A percentile compares a stretch with the other conserved stretches of the same genome.
phyloP scores from a whole-genome alignment of 169 alveolate genomes.

The Plasmodium falciparum region DNA sequence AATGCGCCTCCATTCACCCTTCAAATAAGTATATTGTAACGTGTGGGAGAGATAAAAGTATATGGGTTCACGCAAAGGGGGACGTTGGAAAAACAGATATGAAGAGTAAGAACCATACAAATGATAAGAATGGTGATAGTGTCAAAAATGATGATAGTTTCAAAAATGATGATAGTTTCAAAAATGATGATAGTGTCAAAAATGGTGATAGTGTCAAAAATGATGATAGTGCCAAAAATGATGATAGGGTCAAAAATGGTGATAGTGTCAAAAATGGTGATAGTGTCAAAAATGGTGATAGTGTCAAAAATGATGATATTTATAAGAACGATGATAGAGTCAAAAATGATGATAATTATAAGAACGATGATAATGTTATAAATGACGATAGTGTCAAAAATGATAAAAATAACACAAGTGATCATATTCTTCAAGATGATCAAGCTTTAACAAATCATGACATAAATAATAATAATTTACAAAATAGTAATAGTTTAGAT shows the following conservation, averaged over 20 bases:
- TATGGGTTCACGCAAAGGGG: constrained; percentile 81
- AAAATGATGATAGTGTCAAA: neutral
- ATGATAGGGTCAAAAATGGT: neutral
- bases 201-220: too few species aligned
- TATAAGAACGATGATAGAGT: neutral
- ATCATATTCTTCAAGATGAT: neutral
- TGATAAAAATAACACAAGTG: neutral
- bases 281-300: neutral
- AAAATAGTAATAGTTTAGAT: constrained; percentile 11
- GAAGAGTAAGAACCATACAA: neutral
- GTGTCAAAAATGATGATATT: neutral
- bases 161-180: neutral
- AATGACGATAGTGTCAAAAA: neutral
- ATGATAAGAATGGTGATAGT: neutral
- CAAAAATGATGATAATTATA: neutral
- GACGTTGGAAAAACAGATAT: neutral
- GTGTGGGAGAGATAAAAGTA: constrained; percentile 86
- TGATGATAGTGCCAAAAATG: too few species aligned
- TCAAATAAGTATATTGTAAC: constrained; percentile 82
- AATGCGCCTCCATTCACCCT: constrained; percentile 83
- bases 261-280: neutral
- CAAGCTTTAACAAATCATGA: too few species aligned
- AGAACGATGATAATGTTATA: neutral
- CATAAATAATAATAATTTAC: neutral
- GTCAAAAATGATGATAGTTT: neutral